Conservation (phyloP, 163 green algal species). For the Scenedesmus sp. region DNA sequence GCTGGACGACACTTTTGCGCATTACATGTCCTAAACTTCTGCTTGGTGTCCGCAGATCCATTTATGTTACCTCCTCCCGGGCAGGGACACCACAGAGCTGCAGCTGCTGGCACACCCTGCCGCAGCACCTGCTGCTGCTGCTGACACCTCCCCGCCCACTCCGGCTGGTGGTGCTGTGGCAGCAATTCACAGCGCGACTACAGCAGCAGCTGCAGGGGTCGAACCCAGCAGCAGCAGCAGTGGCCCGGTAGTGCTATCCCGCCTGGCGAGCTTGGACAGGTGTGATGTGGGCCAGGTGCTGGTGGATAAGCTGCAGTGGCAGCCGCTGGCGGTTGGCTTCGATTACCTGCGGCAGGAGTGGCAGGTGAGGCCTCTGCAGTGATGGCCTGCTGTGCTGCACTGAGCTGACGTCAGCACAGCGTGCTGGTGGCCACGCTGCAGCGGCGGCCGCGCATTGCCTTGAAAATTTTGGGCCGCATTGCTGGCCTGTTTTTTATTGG, state of each 20-base stretch:
- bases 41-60: not conserved
- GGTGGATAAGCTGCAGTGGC: not conserved
- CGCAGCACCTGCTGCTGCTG: not conserved
- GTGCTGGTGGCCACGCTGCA: too few relatives aligned
- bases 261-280: not conserved
- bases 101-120: constrained; percentile 26
- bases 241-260: not conserved
- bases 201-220: not conserved
- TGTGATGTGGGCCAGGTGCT: constrained; percentile 36
- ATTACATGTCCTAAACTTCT: too few relatives aligned
- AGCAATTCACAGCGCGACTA: not conserved
- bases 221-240: not conserved
- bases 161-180: not conserved
- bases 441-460: too few relatives aligned
- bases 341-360: constrained; percentile 26
- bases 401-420: too few relatives aligned
- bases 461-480: not conserved
- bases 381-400: too few relatives aligned
- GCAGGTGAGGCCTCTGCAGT: too few relatives aligned
- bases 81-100: constrained; percentile 37
- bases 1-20: too few relatives aligned
- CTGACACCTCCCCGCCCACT: too few relatives aligned
- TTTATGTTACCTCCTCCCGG: constrained; percentile 34
- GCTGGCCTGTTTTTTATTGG: not conserved
- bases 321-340: constrained; percentile 10